Percentiles rank a stretch among this genome's conserved stretches.
Conservation (phyloP, 352 stramenopile species). For the Globisporangium cederbergense region DNA sequence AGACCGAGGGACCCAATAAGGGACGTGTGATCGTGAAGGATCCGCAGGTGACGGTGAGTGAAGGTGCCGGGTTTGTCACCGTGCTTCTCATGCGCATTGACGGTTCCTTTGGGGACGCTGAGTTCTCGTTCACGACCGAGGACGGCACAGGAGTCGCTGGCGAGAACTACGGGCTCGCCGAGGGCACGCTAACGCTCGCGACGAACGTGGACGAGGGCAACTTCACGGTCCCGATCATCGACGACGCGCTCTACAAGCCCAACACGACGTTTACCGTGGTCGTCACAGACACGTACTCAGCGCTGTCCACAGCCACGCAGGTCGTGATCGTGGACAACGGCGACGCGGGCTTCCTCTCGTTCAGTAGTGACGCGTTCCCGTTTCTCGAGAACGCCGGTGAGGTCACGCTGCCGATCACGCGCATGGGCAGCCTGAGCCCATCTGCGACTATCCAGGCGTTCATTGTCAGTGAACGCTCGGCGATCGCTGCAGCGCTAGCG, state of each 20-base stretch:
- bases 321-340: constrained; percentile 46
- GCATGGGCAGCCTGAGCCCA: constrained; percentile 26
- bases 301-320: constrained; percentile 22
- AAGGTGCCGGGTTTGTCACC: constrained; percentile 24
- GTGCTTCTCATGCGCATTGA: constrained; percentile 43
- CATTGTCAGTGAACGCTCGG: constrained; percentile 7
- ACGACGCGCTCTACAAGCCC: constrained; percentile 39
- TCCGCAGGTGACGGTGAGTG: constrained; percentile 20
- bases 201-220: constrained; percentile 26
- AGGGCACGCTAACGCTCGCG: constrained; percentile 18
- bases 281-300: constrained; percentile 28
- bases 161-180: constrained; percentile 29
- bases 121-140: constrained; percentile 32
- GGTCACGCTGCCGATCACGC: constrained; percentile 25
- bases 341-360: constrained; percentile 51
- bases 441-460: constrained; percentile 25
- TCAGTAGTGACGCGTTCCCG: constrained; percentile 15
- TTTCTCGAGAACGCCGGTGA: constrained; percentile 34
- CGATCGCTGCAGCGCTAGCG: too few species aligned
- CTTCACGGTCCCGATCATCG: constrained; percentile 36
- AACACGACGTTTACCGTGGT: constrained; percentile 40
- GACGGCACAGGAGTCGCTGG: constrained; percentile 30
- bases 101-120: constrained; percentile 42
- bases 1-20: constrained; percentile 29
- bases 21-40: constrained; percentile 29